Evolutionary conservation across 2,329 filamentous ascomycete genomes (phyloP).

Genomic region (Colletotrichum karsti): DNA sequence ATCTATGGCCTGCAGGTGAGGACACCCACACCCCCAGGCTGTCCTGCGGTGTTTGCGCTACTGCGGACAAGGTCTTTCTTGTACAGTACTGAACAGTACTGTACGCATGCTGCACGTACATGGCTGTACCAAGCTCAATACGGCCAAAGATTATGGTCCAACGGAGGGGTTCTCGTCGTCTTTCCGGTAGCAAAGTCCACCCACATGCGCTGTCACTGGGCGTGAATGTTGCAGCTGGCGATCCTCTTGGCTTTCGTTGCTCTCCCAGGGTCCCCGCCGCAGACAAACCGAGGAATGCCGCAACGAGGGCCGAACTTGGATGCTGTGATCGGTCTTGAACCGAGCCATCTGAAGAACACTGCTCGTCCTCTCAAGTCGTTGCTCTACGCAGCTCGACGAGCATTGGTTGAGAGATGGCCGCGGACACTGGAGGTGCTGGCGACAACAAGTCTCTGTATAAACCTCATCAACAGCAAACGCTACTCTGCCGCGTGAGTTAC

Average conservation of each 20-base stretch:
- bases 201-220: conserved; percentile 19
- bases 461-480: not conserved
- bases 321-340: not conserved
- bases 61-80: conserved; percentile 16
- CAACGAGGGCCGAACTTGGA: not conserved
- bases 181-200: not conserved
- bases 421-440: not conserved
- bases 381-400: not conserved
- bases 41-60: conserved; percentile 18
- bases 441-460: not conserved
- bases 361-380: not conserved
- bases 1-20: conserved; percentile 25
- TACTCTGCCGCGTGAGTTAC: not conserved
- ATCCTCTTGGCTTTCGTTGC: conserved; percentile 18
- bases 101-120: conserved; percentile 9
- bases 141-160: conserved; percentile 1
- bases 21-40: conserved; percentile 17
- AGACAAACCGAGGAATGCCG: conserved; percentile 14
- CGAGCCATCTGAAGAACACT: not conserved
- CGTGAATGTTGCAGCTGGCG: conserved; percentile 8
- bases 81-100: conserved; percentile 17
- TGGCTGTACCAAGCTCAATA: conserved; percentile 14
- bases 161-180: conserved; percentile 8
- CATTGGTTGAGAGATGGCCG: not conserved
- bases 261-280: conserved; percentile 1